These are phyloP conservation scores for Phyllosticta capitalensis DNA, from an alignment of 2,329 filamentous ascomycete genomes.

Conservation along the genomic window DNA sequence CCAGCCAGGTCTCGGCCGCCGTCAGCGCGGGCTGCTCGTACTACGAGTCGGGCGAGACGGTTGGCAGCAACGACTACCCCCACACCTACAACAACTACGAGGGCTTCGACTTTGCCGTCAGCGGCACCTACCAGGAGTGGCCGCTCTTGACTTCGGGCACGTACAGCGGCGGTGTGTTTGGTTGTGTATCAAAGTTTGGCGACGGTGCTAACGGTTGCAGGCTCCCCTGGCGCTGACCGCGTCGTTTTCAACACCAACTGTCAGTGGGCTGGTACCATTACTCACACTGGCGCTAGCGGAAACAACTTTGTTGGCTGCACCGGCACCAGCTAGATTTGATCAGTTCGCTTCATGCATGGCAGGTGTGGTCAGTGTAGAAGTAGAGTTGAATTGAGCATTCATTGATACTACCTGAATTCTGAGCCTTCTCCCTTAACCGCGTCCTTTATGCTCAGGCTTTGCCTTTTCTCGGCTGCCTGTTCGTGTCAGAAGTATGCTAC, in stretches of 20 bases:
- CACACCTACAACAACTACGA: slow-evolving; percentile 55
- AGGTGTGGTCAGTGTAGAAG: neutral
- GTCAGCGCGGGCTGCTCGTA: slow-evolving; percentile 43
- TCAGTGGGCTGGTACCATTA: slow-evolving; percentile 54
- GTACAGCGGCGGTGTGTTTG: slow-evolving; percentile 45
- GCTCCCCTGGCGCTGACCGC: slow-evolving; percentile 57
- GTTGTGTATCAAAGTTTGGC: neutral
- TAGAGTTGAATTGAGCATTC: neutral
- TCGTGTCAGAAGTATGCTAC: neutral
- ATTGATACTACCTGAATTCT: neutral
- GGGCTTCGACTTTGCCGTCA: slow-evolving; percentile 49
- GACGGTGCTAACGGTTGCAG: slow-evolving; percentile 22
- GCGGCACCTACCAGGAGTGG: slow-evolving; percentile 55
- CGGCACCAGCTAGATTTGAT: slow-evolving; percentile 23
- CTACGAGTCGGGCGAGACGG: slow-evolving; percentile 32
- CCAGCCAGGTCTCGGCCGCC: slow-evolving; percentile 41
- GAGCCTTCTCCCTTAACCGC: neutral
- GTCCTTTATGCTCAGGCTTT: neutral
- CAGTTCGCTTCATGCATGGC: neutral
- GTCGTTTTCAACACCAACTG: slow-evolving; percentile 52
- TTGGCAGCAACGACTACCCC: slow-evolving; percentile 41
- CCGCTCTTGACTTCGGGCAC: slow-evolving; percentile 44
- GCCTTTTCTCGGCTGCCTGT: neutral
- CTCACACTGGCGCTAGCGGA: slow-evolving; percentile 59
- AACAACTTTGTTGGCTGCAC: slow-evolving; percentile 59